These are phyloP conservation scores for Phytophthora megakarya DNA, from an alignment of 352 stramenopile genomes.

Conservation along the genomic window DNA sequence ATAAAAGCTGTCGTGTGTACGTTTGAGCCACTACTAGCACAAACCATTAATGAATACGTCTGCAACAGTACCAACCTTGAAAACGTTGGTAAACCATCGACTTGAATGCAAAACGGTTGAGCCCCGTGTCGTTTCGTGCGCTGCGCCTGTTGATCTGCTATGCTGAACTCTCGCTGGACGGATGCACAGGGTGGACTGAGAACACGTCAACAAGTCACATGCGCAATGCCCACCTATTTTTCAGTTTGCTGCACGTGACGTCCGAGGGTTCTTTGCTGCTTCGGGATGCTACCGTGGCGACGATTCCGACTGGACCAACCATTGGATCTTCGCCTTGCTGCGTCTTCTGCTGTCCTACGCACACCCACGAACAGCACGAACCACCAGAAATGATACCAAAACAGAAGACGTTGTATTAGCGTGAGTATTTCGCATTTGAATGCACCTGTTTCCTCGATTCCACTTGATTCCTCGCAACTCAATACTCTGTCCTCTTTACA, in stretches of 20 bases:
- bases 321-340: background rate
- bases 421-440: slow-evolving; percentile 13
- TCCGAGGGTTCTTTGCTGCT: slow-evolving; percentile 8
- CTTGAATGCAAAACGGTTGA: slow-evolving; percentile 20
- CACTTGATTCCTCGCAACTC: slow-evolving; percentile 16
- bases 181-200: slow-evolving; percentile 11
- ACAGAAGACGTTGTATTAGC: slow-evolving; percentile 31
- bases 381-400: slow-evolving; percentile 15
- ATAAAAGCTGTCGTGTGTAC: background rate
- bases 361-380: slow-evolving; percentile 6
- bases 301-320: background rate
- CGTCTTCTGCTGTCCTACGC: slow-evolving; percentile 10
- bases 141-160: slow-evolving; percentile 18
- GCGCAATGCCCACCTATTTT: background rate
- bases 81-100: background rate
- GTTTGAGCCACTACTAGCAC: background rate
- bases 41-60: background rate
- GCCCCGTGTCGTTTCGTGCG: slow-evolving; percentile 35
- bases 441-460: slow-evolving; percentile 11
- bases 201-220: background rate
- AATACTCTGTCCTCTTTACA: slow-evolving; percentile 66
- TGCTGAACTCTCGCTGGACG: slow-evolving; percentile 19
- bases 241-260: slow-evolving; percentile 4
- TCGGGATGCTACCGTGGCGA: background rate
- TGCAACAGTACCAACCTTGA: background rate